Base-by-base conservation (phyloP, 192 early-diverging fungal genomes). In the Coemansia sp. region DNA sequence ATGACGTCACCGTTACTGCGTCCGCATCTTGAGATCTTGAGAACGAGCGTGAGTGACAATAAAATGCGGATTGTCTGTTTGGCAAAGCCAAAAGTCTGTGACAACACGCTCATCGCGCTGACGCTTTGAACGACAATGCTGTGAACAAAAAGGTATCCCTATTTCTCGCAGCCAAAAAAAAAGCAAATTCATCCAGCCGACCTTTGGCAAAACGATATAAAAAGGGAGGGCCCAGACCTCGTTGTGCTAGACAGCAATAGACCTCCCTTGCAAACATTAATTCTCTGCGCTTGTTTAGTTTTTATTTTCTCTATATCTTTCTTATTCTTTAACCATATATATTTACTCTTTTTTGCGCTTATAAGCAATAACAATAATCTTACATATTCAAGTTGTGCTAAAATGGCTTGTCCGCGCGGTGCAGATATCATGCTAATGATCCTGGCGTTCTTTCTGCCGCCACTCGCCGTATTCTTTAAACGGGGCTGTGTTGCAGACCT, bases 381-480 rank as follows among this genome's bases (percentile, higher is more conserved):
- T n/a, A n/a, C n/a, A n/a, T n/a, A n/a, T n/a, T n/a, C n/a, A n/a
- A n/a, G n/a, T n/a, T 7, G 42, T 45, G 5, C 40, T 28, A 30
- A 54, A 52, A 71, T 72, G 58, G 55, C 63, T 18, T 63, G 62
- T 55, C 55, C 64, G 31, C 51, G 36, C 45, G 60, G 51, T 1
- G 64, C 60, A 25, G 75, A 83, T 54, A 55, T 83, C 7, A 22
- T 75, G 7, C 56, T 79, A 32, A 40, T 75, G 7, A 67, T 83
- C 42, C 62, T 83, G 32, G 82, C 73, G 32, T 72, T 83, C 56
- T 76, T 83, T 73, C 69, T 90, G 16, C 89, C 89, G 14, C 89
- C 89, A 34, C 63, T 89, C 3, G 86, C 85, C 22, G 90, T 89
- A 28, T 78, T 87, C 49, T 69, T 91, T 51, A 87, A 87, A 68